A percentile compares a stretch with the other conserved stretches of the same genome.
Conservation (phyloP, 805 yeast genomes). For the Kluyveromyces dobzhanskii region DNA sequence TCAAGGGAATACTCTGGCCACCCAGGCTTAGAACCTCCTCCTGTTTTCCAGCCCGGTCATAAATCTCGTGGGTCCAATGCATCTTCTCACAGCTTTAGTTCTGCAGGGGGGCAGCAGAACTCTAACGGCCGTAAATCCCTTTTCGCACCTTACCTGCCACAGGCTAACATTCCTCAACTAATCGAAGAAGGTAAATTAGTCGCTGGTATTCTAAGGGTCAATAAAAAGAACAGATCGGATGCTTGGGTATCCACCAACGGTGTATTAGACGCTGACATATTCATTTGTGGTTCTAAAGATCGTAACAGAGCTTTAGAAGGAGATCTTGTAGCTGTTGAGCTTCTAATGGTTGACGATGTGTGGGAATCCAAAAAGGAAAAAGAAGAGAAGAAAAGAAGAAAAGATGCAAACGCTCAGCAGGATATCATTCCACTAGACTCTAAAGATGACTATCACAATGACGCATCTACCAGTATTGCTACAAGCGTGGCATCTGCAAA, state of each 20-base stretch:
- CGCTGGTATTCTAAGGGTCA: slow-evolving; percentile 86
- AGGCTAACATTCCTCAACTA: slow-evolving; percentile 80
- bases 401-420: slow-evolving; percentile 41
- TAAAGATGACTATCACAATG: slow-evolving; percentile 69
- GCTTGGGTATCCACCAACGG: slow-evolving; percentile 99
- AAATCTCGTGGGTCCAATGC: slow-evolving; percentile 65
- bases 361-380: slow-evolving; percentile 96
- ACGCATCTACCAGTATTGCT: slow-evolving; percentile 47
- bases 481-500: slow-evolving; percentile 27
- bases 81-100: slow-evolving; percentile 43
- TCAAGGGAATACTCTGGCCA: slow-evolving; percentile 22
- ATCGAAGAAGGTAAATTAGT: slow-evolving; percentile 87
- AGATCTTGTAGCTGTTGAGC: slow-evolving; percentile 91
- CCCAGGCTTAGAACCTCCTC: slow-evolving; percentile 28
- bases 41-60: slow-evolving; percentile 67
- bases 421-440: slow-evolving; percentile 32
- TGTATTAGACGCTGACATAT: slow-evolving; percentile 89
- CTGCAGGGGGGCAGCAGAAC: slow-evolving; percentile 31
- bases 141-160: slow-evolving; percentile 95
- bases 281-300: slow-evolving; percentile 96
- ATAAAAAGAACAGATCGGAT: slow-evolving; percentile 92
- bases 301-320: slow-evolving; percentile 97
- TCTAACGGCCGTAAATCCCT: slow-evolving; percentile 60
- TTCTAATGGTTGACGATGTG: slow-evolving; percentile 91
- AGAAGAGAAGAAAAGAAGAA: slow-evolving; percentile 92